phyloP scores from a whole-genome alignment of 2,329 filamentous ascomycete genomes.

The Trichoderma sp. region DNA sequence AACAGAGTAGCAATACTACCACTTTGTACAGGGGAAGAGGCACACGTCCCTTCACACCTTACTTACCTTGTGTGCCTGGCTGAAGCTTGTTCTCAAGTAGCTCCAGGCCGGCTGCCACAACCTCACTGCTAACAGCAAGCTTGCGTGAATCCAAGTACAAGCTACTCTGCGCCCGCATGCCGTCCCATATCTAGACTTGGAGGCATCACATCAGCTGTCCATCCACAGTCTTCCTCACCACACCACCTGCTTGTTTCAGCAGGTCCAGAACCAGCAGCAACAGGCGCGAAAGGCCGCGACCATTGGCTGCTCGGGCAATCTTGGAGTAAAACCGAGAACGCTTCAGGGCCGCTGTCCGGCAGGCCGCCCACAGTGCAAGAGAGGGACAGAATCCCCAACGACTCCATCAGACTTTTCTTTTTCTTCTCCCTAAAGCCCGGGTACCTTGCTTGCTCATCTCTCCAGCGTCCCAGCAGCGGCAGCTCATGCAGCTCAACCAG shows the following conservation, averaged over 20 bases:
- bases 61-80: constrained; percentile 10
- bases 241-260: constrained; percentile 30
- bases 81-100: constrained; percentile 23
- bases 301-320: constrained; percentile 25
- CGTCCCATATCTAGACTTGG: constrained; percentile 7
- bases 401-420: neutral
- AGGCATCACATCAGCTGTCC: constrained; percentile 21
- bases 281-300: neutral
- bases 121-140: neutral
- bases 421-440: constrained; percentile 16
- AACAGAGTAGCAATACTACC: neutral
- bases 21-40: constrained; percentile 1
- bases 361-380: constrained; percentile 9
- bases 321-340: constrained; percentile 27
- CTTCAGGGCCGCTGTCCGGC: constrained; percentile 1
- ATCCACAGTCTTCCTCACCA: constrained; percentile 21
- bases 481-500: constrained; percentile 6
- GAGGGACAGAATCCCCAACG: neutral
- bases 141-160: neutral
- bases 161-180: constrained; percentile 17
- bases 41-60: constrained; percentile 4
- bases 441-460: constrained; percentile 25
- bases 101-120: neutral
- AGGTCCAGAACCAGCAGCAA: constrained; percentile 28
- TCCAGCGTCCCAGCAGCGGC: neutral